phyloP scores from a whole-genome alignment of 148 eudicot species.

The Spergularia bocconei region DNA sequence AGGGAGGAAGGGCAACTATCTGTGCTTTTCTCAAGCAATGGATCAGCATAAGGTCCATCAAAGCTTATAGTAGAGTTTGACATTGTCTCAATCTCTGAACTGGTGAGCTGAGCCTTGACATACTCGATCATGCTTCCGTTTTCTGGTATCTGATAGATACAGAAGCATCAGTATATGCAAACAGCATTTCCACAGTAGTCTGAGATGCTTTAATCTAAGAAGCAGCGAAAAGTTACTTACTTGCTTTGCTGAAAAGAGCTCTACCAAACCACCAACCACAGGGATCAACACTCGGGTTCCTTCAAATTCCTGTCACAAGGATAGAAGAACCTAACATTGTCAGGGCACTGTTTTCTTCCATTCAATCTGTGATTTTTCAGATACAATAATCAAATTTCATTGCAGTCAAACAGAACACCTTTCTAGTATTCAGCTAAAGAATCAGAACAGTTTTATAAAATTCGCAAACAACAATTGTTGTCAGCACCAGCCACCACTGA shows the following conservation, averaged over 20 bases:
- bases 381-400: not conserved
- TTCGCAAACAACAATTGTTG: conserved; percentile 9
- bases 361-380: not conserved
- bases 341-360: too few relatives aligned
- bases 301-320: conserved; percentile 35
- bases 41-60: conserved; percentile 20
- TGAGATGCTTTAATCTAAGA: not conserved
- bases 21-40: conserved; percentile 13
- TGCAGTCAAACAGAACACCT: not conserved
- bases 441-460: not conserved
- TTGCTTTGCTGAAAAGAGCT: conserved; percentile 58
- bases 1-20: conserved; percentile 23
- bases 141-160: conserved; percentile 45
- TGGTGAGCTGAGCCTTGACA: conserved; percentile 35
- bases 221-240: conserved; percentile 37
- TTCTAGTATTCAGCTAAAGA: too few relatives aligned
- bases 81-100: conserved; percentile 30
- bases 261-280: conserved; percentile 70
- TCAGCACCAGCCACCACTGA: not conserved
- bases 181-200: not conserved
- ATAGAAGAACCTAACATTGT: not conserved
- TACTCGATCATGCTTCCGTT: conserved; percentile 51
- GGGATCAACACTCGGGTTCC: conserved; percentile 81
- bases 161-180: conserved; percentile 9
- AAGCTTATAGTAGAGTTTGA: conserved; percentile 27